These are phyloP conservation scores for Pythium myriotylum DNA, from an alignment of 352 stramenopile species.

Conservation along the genomic window DNA sequence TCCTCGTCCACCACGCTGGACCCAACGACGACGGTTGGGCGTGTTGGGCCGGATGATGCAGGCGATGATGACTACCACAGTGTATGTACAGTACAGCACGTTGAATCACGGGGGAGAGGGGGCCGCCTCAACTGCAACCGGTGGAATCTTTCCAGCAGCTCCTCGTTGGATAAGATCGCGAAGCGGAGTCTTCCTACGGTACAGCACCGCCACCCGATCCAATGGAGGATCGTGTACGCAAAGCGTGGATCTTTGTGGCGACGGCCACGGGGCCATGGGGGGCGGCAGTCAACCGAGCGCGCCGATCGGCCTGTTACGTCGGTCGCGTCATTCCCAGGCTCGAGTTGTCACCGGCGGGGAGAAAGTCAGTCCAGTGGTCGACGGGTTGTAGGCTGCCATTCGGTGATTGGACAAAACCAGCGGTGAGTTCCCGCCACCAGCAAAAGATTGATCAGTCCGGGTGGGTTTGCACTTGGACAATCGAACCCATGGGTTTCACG, in stretches of 20 bases:
- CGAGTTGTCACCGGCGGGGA: slow-evolving; percentile 1
- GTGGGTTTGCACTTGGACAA: not conserved
- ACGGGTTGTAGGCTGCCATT: slow-evolving; percentile 11
- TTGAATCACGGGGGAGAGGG: slow-evolving; percentile 26
- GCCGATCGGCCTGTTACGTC: slow-evolving; percentile 9
- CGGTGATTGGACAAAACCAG: slow-evolving; percentile 13
- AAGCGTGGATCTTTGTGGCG: no score
- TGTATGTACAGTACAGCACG: not conserved
- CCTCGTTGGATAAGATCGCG: slow-evolving; percentile 15
- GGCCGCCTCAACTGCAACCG: slow-evolving; percentile 17
- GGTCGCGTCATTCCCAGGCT: slow-evolving; percentile 21
- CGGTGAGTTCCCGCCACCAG: slow-evolving; percentile 5
- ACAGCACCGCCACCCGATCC: no score
- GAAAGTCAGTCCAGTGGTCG: slow-evolving; percentile 28
- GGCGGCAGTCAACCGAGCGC: no score
- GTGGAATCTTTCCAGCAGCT: slow-evolving; percentile 1
- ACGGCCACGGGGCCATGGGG: no score
- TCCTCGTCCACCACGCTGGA: no score
- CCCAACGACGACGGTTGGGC: no score
- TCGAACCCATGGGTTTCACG: not conserved
- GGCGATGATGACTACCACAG: not conserved
- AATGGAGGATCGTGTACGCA: no score
- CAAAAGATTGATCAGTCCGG: not conserved
- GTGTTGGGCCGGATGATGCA: slow-evolving; percentile 2
- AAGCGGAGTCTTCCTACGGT: slow-evolving; percentile 4